These are phyloP conservation scores for Teunomyces lycoperdinae DNA, from an alignment of 805 yeast species.

Conservation along the genomic window DNA sequence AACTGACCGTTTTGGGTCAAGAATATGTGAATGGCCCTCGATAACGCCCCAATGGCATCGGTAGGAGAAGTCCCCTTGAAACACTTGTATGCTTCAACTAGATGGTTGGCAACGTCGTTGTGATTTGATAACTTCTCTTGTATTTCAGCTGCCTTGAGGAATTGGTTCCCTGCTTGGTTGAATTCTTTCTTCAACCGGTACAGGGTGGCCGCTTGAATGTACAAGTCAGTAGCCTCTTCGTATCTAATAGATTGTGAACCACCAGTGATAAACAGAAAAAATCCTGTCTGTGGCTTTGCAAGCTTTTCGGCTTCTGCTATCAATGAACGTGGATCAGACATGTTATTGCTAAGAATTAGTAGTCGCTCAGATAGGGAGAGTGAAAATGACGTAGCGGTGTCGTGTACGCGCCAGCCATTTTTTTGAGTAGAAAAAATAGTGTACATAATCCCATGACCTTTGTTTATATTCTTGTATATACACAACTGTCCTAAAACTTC, in stretches of 20 bases:
- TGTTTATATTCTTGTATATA: background rate
- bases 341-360: slow-evolving; percentile 8
- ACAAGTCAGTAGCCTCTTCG: slow-evolving; percentile 92
- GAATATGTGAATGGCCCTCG: slow-evolving; percentile 76
- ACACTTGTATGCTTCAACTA: slow-evolving; percentile 87
- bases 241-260: slow-evolving; percentile 57
- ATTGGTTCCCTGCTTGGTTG: slow-evolving; percentile 74
- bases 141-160: slow-evolving; percentile 79
- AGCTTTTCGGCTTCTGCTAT: slow-evolving; percentile 44
- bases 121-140: slow-evolving; percentile 72
- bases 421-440: background rate
- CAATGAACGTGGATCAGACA: slow-evolving; percentile 46
- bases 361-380: background rate
- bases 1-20: slow-evolving; percentile 86
- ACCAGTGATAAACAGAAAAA: slow-evolving; percentile 63
- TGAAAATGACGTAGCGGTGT: background rate
- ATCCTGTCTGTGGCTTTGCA: slow-evolving; percentile 62
- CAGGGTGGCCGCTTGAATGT: slow-evolving; percentile 89
- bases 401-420: background rate
- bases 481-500: too few species aligned
- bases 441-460: background rate
- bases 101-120: slow-evolving; percentile 89
- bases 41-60: slow-evolving; percentile 74
- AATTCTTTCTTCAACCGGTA: slow-evolving; percentile 75
- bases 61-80: slow-evolving; percentile 71